Conservation (phyloP, 2,329 filamentous ascomycete genomes). For the Lachnellula subtilissima region DNA sequence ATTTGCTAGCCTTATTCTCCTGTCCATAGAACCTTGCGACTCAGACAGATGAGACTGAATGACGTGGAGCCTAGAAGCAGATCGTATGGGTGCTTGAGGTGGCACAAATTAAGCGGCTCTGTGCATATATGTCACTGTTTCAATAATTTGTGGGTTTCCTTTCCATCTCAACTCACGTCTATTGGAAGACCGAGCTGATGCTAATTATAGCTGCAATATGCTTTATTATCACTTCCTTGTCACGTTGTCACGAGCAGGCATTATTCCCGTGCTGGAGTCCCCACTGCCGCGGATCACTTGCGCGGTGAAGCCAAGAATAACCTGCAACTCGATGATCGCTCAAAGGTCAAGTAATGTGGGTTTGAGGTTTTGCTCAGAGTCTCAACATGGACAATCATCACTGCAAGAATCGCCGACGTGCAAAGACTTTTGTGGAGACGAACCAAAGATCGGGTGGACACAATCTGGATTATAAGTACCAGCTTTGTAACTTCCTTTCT, state of each 20-base stretch:
- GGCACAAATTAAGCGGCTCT: constrained; percentile 3
- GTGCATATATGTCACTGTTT: constrained; percentile 14
- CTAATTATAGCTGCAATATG: constrained; percentile 6
- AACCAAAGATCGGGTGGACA: background rate
- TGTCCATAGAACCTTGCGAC: background rate
- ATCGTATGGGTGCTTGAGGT: background rate
- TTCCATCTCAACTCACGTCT: background rate
- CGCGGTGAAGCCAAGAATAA: constrained; percentile 14
- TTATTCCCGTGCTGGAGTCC: constrained; percentile 1
- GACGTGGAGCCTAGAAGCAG: background rate
- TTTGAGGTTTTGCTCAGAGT: constrained; percentile 13
- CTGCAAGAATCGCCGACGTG: background rate
- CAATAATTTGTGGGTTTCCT: constrained; percentile 4
- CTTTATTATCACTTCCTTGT: background rate
- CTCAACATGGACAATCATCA: constrained; percentile 1
- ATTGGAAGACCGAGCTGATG: constrained; percentile 2
- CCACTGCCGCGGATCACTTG: constrained; percentile 18
- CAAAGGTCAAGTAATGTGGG: constrained; percentile 1
- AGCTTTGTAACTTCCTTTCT: constrained; percentile 2
- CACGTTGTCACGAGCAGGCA: constrained; percentile 13
- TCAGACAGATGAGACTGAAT: background rate
- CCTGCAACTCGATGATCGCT: background rate
- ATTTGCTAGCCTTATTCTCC: constrained; percentile 8
- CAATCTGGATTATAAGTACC: constrained; percentile 16
- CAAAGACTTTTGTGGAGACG: constrained; percentile 7